These are phyloP conservation scores for Prinsepia uniflora DNA, from an alignment of 306 rosid genomes.

Conservation along the genomic window DNA sequence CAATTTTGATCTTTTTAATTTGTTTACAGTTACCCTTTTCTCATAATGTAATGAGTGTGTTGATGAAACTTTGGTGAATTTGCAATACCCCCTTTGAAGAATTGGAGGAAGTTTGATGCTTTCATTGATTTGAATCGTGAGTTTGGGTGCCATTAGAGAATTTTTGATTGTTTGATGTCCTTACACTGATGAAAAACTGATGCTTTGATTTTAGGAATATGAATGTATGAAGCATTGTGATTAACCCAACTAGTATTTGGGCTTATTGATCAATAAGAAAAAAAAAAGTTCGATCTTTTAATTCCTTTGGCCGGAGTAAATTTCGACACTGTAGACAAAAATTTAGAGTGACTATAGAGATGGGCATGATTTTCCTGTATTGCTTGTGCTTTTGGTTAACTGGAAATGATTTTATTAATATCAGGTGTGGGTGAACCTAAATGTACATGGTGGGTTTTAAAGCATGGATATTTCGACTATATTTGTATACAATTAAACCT, in stretches of 20 bases:
- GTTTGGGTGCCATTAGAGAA: neutral
- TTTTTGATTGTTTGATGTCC: neutral
- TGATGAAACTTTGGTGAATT: neutral
- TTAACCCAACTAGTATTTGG: neutral
- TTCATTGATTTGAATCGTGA: neutral
- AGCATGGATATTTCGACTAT: no score
- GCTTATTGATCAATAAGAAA: neutral
- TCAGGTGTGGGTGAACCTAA: conserved; percentile 12
- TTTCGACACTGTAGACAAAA: neutral
- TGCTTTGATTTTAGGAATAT: neutral
- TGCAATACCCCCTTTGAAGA: conserved; percentile 6
- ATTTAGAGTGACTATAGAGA: neutral
- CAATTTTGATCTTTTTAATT: neutral
- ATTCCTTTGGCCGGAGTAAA: neutral
- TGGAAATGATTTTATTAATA: conserved; percentile 3
- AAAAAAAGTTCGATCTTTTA: neutral
- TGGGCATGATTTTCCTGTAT: neutral
- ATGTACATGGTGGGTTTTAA: neutral
- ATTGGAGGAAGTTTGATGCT: neutral
- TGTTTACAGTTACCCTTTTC: neutral
- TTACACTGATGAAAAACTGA: neutral
- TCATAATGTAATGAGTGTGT: neutral
- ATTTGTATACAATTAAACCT: no score
- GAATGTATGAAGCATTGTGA: neutral
- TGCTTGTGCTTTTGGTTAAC: neutral